Evolutionary conservation across 768 basidiomycete species (phyloP), one percentile per base, ranked within the genome.

Genomic region (Leccinum arenicola): DNA sequence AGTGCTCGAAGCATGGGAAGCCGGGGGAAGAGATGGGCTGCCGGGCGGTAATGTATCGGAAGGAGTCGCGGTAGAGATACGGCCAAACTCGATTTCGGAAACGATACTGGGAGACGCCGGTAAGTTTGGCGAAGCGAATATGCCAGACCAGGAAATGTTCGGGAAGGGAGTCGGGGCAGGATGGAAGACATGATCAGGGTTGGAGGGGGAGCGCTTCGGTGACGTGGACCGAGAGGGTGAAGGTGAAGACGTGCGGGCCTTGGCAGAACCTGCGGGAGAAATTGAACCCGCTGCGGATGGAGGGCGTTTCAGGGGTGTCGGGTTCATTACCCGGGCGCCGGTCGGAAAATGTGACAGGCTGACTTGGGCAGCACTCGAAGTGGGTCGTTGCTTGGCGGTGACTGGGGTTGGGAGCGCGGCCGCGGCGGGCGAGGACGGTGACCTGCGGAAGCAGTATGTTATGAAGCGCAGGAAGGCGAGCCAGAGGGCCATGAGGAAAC

Each of bases 401-500:
- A 58, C 67, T 7, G 67, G 67, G 1, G 51, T 19, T n/a, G 67
- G 67, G 7, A 68, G 67, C 3, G 36, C 50, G 29, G 27, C 36
- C 3, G 36, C 50, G 35, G 27, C 36, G 40, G 40, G 40, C 40
- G 47, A 23, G 43, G 54, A 36, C 14, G 61, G 31, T 15, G 67
- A 45, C 38, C 40, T 66, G 25, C 1, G 35, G 61, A 68, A 69
- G 33, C 66, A 25, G 15, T 10, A 14, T 6, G 43, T 35, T 0
- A 68, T 0, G 21, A 68, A 71, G 1, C 19, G 38, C 25, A 50
- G 0, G 19, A 70, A 6, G 1, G 63, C 21, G 54, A 35, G 14
- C 67, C 69, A 71, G 55, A 70, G 40, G 6, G 61, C 55, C 19
- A 19, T n/a, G 57, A 70, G 62, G 9, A 58, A 50, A n/a, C 55